Conservation (phyloP, 2,329 filamentous ascomycete genomes). For the Sporothrix pseudoabietina region DNA sequence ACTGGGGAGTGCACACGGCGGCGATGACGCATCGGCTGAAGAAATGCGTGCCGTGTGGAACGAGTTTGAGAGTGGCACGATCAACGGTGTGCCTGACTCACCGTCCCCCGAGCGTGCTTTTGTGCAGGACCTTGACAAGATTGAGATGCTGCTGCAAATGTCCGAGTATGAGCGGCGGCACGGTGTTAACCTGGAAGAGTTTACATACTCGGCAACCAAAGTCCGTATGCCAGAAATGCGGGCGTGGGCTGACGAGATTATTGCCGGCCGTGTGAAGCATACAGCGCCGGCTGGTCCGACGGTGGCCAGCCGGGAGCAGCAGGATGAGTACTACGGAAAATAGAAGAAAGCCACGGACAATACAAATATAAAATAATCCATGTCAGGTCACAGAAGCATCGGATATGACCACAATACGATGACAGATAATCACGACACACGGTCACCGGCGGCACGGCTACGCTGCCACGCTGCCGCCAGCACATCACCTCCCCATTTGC, state of each 20-base stretch:
- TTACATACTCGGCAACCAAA: conserved; percentile 73
- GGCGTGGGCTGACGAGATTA: conserved; percentile 73
- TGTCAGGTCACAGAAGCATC: background rate
- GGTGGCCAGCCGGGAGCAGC: conserved; percentile 7
- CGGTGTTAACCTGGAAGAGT: conserved; percentile 76
- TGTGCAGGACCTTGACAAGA: conserved; percentile 96
- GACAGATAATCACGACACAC: background rate
- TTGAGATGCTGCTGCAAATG: conserved; percentile 94
- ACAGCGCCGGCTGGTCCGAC: background rate
- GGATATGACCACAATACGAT: background rate
- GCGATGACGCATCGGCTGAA: conserved; percentile 46
- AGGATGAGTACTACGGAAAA: conserved; percentile 7
- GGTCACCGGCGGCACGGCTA: background rate
- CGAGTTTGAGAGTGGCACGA: conserved; percentile 70
- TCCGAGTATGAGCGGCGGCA: conserved; percentile 86
- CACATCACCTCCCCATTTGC: background rate
- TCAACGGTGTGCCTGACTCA: conserved; percentile 53
- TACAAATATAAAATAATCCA: background rate
- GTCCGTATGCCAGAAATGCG: conserved; percentile 77
- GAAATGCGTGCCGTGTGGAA: conserved; percentile 84
- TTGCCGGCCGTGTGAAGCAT: background rate
- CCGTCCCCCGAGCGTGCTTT: conserved; percentile 81
- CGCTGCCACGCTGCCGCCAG: background rate
- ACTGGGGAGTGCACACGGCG: conserved; percentile 74
- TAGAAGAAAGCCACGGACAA: background rate